phyloP scores from a whole-genome alignment of 2,329 filamentous ascomycete genomes.

The Hypoxylon rubiginosum region DNA sequence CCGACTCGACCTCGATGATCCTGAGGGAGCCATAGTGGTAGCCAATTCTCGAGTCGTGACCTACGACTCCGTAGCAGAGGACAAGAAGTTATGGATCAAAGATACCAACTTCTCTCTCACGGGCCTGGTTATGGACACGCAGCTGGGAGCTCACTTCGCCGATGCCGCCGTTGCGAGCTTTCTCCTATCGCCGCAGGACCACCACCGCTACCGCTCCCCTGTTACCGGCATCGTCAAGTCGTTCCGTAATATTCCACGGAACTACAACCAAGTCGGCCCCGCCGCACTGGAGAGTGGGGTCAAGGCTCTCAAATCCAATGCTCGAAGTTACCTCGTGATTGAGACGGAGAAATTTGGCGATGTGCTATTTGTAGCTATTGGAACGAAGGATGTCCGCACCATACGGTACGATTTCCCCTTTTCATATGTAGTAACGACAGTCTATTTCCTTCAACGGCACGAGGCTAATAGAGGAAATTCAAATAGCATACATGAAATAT shows the following conservation, averaged over 20 bases:
- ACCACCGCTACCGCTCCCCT: slow-evolving; percentile 61
- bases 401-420: slow-evolving; percentile 53
- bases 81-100: slow-evolving; percentile 58
- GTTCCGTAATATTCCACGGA: slow-evolving; percentile 57
- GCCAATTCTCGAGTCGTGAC: slow-evolving; percentile 56
- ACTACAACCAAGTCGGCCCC: slow-evolving; percentile 60
- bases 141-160: slow-evolving; percentile 52
- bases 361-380: slow-evolving; percentile 59
- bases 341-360: slow-evolving; percentile 56
- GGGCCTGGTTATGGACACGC: slow-evolving; percentile 54
- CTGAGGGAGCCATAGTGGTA: slow-evolving; percentile 50
- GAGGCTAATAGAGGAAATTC: slow-evolving; percentile 3
- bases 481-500: slow-evolving; percentile 53
- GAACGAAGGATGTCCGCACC: slow-evolving; percentile 56
- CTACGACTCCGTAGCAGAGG: slow-evolving; percentile 52
- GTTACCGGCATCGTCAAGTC: slow-evolving; percentile 56
- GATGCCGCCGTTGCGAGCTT: slow-evolving; percentile 57
- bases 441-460: background rate
- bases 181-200: slow-evolving; percentile 59
- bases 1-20: slow-evolving; percentile 37
- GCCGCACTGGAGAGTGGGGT: slow-evolving; percentile 50
- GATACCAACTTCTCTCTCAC: slow-evolving; percentile 58
- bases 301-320: slow-evolving; percentile 56
- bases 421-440: background rate
- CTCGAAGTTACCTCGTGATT: slow-evolving; percentile 55